Percentiles rank a stretch among this genome's conserved stretches.
Conservation (phyloP, 2,329 filamentous ascomycete species). For the Sarocladiaceae sp. region DNA sequence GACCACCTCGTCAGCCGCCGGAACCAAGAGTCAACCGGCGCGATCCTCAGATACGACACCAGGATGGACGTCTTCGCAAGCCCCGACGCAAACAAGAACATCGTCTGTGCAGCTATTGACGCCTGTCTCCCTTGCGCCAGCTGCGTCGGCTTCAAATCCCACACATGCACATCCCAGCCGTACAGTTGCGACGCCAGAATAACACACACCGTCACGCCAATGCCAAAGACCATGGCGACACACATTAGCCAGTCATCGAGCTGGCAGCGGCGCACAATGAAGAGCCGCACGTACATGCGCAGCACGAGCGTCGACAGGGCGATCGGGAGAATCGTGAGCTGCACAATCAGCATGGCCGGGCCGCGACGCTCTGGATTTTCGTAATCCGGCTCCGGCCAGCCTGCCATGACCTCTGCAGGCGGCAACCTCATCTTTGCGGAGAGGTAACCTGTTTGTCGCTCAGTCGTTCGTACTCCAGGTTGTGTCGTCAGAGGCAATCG, state of each 20-base stretch:
- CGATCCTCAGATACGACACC: constrained; percentile 33
- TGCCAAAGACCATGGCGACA: constrained; percentile 28
- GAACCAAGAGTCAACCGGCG: constrained; percentile 25
- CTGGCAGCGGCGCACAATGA: constrained; percentile 25
- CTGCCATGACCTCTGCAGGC: constrained; percentile 26
- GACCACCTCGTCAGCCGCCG: constrained; percentile 22
- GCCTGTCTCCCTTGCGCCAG: constrained; percentile 27
- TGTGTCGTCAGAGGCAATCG: not conserved
- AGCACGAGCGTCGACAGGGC: constrained; percentile 27
- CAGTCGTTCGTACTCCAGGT: constrained; percentile 10
- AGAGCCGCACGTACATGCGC: constrained; percentile 30
- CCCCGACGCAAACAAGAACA: constrained; percentile 32
- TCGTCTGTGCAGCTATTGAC: constrained; percentile 31
- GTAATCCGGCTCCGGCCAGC: constrained; percentile 33
- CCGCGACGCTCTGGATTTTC: constrained; percentile 30
- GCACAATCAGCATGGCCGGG: constrained; percentile 29
- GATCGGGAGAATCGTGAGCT: constrained; percentile 26
- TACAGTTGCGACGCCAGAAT: constrained; percentile 28
- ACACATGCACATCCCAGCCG: constrained; percentile 32
- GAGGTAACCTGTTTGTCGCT: not conserved
- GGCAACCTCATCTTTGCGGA: constrained; percentile 26
- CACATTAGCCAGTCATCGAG: constrained; percentile 38
- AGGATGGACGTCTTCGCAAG: constrained; percentile 35
- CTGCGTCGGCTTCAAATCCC: constrained; percentile 24
- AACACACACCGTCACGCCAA: constrained; percentile 26